Evolutionary conservation across 2,329 filamentous ascomycete species (phyloP).

Genomic region (Sporothrix euskadiensis): DNA sequence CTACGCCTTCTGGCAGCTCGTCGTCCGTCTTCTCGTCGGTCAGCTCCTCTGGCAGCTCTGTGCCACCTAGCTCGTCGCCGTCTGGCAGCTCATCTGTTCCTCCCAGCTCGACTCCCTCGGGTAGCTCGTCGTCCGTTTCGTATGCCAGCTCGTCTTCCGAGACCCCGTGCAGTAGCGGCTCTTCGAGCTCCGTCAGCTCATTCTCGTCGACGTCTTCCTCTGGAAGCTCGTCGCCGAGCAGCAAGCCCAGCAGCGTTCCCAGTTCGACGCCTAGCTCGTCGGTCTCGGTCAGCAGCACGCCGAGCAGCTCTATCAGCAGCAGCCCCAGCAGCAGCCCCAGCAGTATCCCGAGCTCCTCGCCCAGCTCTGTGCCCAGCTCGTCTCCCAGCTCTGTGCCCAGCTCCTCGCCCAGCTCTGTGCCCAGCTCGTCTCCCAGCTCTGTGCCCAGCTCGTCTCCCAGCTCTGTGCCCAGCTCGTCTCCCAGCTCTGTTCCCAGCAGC

Average conservation of each 20-base stretch:
- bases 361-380: conserved; percentile 4
- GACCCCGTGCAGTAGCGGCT: neutral
- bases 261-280: neutral
- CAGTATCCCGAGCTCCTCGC: neutral
- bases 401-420: too few relatives aligned
- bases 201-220: neutral
- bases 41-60: neutral
- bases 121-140: neutral
- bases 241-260: neutral
- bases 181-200: neutral
- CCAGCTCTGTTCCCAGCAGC: conserved; percentile 6
- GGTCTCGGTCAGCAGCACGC: neutral
- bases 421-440: too few relatives aligned
- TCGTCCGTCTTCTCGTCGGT: neutral
- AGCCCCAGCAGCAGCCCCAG: neutral
- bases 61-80: neutral
- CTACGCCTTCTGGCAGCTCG: neutral
- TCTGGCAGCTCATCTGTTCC: neutral
- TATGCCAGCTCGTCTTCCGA: neutral
- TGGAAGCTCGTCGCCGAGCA: neutral
- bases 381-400: too few relatives aligned
- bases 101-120: neutral
- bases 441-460: too few relatives aligned
- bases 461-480: neutral
- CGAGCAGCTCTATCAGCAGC: neutral